phyloP scores from a whole-genome alignment of 257 asterid genomes.

The Fraxinus cuspidata region DNA sequence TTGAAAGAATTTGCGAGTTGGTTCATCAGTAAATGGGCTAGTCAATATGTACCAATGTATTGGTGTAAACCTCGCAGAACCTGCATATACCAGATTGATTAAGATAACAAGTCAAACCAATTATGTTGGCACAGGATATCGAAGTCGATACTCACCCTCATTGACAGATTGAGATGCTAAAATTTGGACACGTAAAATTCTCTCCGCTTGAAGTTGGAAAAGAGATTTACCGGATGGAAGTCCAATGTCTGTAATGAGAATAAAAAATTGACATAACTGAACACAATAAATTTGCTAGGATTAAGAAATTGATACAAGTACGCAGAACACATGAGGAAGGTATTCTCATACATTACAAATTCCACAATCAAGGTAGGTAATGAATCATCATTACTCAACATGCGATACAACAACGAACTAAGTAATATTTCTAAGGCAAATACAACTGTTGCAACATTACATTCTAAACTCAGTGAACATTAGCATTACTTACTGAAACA shows the following conservation, averaged over 20 bases:
- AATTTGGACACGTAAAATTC: constrained; percentile 81
- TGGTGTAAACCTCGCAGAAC: constrained; percentile 48
- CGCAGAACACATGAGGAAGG: background rate
- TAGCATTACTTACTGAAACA: constrained; percentile 67
- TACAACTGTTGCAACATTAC: constrained; percentile 17
- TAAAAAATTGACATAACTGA: constrained; percentile 23
- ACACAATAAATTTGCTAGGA: constrained; percentile 13
- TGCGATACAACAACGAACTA: too few species aligned
- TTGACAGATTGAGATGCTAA: constrained; percentile 73
- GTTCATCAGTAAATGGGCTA: constrained; percentile 92
- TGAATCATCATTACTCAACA: too few species aligned
- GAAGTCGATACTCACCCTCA: constrained; percentile 56
- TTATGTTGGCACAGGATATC: constrained; percentile 18
- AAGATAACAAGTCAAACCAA: constrained; percentile 24
- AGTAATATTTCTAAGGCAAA: background rate
- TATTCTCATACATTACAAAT: too few species aligned
- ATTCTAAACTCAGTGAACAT: constrained; percentile 34
- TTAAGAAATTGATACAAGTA: background rate
- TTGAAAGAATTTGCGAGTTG: constrained; percentile 79
- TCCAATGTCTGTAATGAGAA: constrained; percentile 68
- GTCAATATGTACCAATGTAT: constrained; percentile 98
- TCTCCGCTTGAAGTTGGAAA: constrained; percentile 95
- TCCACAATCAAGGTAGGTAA: too few species aligned
- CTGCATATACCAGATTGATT: constrained; percentile 43
- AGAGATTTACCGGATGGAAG: constrained; percentile 97